These are phyloP conservation scores for Crassisporium funariophilum DNA, from an alignment of 768 basidiomycete genomes.

Conservation along the genomic window DNA sequence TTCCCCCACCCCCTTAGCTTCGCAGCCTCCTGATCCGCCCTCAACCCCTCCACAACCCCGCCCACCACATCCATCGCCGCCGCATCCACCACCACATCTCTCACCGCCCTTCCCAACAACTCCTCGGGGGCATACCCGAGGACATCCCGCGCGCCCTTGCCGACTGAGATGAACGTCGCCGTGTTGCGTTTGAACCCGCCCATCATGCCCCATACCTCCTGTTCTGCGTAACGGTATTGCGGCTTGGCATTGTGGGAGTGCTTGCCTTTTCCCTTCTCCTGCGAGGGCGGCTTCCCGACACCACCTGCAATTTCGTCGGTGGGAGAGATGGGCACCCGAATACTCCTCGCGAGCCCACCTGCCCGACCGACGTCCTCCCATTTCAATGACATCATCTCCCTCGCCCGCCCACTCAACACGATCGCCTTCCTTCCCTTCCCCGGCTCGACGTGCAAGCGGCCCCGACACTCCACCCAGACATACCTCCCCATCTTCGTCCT, in stretches of 20 bases:
- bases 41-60: conserved; percentile 21
- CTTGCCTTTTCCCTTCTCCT: conserved; percentile 5
- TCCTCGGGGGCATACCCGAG: conserved; percentile 64
- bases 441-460: conserved; percentile 86
- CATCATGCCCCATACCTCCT: conserved; percentile 59
- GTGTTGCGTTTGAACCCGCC: conserved; percentile 37
- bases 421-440: conserved; percentile 96
- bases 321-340: conserved; percentile 6
- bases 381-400: conserved; percentile 60
- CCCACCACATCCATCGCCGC: conserved; percentile 23
- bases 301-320: not conserved
- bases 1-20: not conserved
- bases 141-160: conserved; percentile 56
- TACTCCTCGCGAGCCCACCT: conserved; percentile 44
- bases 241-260: not conserved
- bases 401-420: conserved; percentile 79
- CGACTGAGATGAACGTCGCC: conserved; percentile 49
- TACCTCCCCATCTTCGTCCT: conserved; percentile 63
- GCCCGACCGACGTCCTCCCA: conserved; percentile 61
- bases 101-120: conserved; percentile 49
- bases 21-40: conserved; percentile 10
- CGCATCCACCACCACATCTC: conserved; percentile 35
- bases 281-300: not conserved
- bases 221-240: conserved; percentile 13
- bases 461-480: conserved; percentile 92